Evolutionary conservation across 441 rosid genomes (phyloP).

Genomic region (Pelargonium fulgidum): DNA sequence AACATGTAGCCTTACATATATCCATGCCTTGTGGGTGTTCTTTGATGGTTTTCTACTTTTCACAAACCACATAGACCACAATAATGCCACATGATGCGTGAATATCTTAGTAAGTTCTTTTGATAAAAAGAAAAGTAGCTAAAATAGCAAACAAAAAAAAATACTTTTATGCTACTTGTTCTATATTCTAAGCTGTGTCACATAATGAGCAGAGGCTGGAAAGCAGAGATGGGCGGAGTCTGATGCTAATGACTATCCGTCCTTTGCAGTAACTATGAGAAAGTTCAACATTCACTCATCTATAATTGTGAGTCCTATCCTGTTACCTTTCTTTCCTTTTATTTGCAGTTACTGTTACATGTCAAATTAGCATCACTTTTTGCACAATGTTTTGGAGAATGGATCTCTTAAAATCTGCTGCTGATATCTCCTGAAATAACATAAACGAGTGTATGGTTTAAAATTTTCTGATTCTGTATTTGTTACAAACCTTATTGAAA

Average conservation of each 20-base stretch:
- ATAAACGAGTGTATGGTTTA: no score
- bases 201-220: background rate
- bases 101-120: background rate
- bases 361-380: background rate
- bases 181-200: background rate
- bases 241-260: background rate
- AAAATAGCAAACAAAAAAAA: background rate
- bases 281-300: background rate
- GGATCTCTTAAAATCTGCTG: no score
- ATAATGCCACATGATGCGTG: background rate
- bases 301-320: background rate
- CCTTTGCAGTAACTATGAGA: background rate
- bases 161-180: no score
- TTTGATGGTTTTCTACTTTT: no score
- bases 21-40: no score
- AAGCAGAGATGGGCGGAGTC: background rate
- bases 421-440: no score
- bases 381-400: no score
- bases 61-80: background rate
- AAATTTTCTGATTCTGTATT: no score
- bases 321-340: background rate
- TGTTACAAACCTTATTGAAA: no score
- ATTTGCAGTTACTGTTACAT: background rate
- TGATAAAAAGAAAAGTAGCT: background rate
- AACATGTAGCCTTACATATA: no score